Percentiles rank a stretch among this genome's conserved stretches.
These are phyloP conservation scores for Yamadazyma atmosphaerica DNA, from an alignment of 1,139 yeast species.

Conservation along the genomic window DNA sequence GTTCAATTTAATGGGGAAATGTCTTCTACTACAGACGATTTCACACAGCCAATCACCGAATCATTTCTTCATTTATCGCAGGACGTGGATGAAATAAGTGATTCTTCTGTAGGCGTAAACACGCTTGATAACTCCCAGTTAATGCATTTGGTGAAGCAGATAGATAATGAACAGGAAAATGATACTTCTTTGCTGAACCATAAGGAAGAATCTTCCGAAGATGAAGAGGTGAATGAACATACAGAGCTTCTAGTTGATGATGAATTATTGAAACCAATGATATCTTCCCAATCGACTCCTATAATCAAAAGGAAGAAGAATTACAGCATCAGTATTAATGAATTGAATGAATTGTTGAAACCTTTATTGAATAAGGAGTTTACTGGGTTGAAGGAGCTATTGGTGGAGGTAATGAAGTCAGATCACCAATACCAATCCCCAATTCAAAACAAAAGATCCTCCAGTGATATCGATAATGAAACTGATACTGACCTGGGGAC, in stretches of 20 bases:
- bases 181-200: background rate
- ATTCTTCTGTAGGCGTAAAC: constrained; percentile 12
- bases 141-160: constrained; percentile 20
- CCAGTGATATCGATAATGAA: constrained; percentile 6
- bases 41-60: constrained; percentile 17
- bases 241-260: constrained; percentile 10
- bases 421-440: background rate
- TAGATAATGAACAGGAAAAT: constrained; percentile 14
- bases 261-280: constrained; percentile 10
- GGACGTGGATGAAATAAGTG: constrained; percentile 21
- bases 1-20: background rate
- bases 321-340: constrained; percentile 8
- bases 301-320: constrained; percentile 12
- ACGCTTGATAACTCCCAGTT: constrained; percentile 14
- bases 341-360: constrained; percentile 14
- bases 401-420: constrained; percentile 4
- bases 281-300: constrained; percentile 37
- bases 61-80: constrained; percentile 31
- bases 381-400: constrained; percentile 15
- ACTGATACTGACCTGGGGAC: background rate
- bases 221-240: constrained; percentile 8
- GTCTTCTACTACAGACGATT: constrained; percentile 1
- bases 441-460: background rate
- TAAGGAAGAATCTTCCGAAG: background rate
- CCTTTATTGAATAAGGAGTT: constrained; percentile 19